Conservation (phyloP, 1,284 basidiomycete genomes). For the Ganoderma lingzhi region DNA sequence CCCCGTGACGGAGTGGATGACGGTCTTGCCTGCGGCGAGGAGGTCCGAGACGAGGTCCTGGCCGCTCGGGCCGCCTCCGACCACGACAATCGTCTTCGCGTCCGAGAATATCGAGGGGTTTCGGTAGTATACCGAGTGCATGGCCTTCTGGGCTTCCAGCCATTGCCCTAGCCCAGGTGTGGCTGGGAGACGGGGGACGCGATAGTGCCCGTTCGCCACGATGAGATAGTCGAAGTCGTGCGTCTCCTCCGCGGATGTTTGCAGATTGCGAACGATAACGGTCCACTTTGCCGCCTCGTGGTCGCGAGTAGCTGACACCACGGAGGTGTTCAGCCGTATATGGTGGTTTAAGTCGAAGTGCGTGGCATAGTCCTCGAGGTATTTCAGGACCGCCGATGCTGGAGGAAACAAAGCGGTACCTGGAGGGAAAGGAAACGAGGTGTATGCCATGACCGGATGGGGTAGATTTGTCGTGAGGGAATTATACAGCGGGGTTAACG, state of each 20-base stretch:
- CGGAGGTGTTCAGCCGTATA: slow-evolving; percentile 61
- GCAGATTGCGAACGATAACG: slow-evolving; percentile 39
- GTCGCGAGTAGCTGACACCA: slow-evolving; percentile 54
- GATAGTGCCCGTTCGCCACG: slow-evolving; percentile 79
- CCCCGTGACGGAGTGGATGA: slow-evolving; percentile 65
- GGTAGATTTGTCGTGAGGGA: slow-evolving; percentile 79
- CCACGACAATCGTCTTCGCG: slow-evolving; percentile 60
- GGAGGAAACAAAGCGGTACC: slow-evolving; percentile 73
- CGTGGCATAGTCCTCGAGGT: slow-evolving; percentile 65
- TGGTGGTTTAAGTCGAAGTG: slow-evolving; percentile 63
- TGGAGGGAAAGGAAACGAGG: slow-evolving; percentile 68
- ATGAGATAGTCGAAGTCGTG: slow-evolving; percentile 66
- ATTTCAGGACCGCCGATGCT: slow-evolving; percentile 62
- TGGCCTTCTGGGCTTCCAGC: slow-evolving; percentile 57
- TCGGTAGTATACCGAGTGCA: slow-evolving; percentile 75
- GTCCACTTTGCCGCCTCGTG: slow-evolving; percentile 51
- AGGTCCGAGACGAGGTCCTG: slow-evolving; percentile 70
- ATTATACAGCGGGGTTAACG: slow-evolving; percentile 77
- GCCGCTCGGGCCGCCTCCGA: slow-evolving; percentile 78
- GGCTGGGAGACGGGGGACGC: slow-evolving; percentile 64
- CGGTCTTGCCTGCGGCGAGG: slow-evolving; percentile 47
- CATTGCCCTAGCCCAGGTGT: slow-evolving; percentile 67
- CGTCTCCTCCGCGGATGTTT: slow-evolving; percentile 34
- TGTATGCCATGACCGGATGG: slow-evolving; percentile 75
- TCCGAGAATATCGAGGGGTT: slow-evolving; percentile 54